Evolutionary conservation across 2,329 filamentous ascomycete genomes (phyloP).

Genomic region (Tolypocladium tundrense): DNA sequence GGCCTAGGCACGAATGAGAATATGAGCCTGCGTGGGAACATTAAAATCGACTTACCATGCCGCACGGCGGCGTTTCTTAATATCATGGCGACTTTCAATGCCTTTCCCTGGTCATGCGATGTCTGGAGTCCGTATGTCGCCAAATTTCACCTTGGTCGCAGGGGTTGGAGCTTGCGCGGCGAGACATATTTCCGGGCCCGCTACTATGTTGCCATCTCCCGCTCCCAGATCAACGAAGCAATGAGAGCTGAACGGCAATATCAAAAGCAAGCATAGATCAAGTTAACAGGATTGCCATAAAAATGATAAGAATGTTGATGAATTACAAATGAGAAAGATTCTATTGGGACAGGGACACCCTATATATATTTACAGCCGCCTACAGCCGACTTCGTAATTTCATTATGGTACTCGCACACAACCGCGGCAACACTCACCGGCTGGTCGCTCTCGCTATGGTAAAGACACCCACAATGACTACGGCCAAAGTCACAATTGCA

Average conservation of each 20-base stretch:
- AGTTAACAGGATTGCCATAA: neutral
- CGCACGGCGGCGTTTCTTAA: slow-evolving; percentile 42
- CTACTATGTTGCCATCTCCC: neutral
- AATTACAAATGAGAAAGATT: slow-evolving; percentile 9
- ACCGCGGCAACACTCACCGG: slow-evolving; percentile 27
- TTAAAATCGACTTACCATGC: slow-evolving; percentile 36
- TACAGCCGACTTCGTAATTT: slow-evolving; percentile 21
- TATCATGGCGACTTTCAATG: slow-evolving; percentile 35
- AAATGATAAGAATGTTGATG: neutral
- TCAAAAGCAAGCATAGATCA: no score
- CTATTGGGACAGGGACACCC: slow-evolving; percentile 13
- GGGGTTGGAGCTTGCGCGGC: slow-evolving; percentile 2
- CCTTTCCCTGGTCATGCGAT: slow-evolving; percentile 7
- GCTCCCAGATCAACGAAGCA: neutral
- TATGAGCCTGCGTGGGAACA: slow-evolving; percentile 1
- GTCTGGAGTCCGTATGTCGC: neutral
- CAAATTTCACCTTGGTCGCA: slow-evolving; percentile 10
- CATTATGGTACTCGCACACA: slow-evolving; percentile 16
- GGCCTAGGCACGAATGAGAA: slow-evolving; percentile 28
- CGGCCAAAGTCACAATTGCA: slow-evolving; percentile 88
- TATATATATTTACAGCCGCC: slow-evolving; percentile 22
- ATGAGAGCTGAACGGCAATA: no score
- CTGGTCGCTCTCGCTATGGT: slow-evolving; percentile 63
- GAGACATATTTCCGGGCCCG: slow-evolving; percentile 11
- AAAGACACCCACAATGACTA: slow-evolving; percentile 90